Percentiles rank a stretch among this genome's conserved stretches.
Evolutionary conservation across 257 asterid genomes (phyloP).

Genomic region (Solanum clarkiae): DNA sequence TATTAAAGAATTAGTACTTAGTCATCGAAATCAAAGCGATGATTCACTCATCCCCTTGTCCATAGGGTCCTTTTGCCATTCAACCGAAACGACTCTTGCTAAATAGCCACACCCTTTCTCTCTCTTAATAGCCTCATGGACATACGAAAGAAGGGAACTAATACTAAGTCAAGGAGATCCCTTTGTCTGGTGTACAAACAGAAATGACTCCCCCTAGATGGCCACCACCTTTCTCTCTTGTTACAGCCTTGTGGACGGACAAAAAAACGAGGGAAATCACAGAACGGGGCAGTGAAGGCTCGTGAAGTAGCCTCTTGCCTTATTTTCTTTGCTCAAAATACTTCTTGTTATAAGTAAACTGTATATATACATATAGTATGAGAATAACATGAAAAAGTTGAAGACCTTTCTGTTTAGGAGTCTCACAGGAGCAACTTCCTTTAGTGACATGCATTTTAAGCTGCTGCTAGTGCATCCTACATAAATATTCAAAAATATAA

Average conservation of each 20-base stretch:
- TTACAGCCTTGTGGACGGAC: not conserved
- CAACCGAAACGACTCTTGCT: not conserved
- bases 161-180: not conserved
- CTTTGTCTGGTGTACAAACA: not conserved
- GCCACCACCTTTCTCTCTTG: not conserved
- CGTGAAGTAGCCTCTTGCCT: not conserved
- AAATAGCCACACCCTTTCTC: not conserved
- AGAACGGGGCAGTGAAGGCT: not conserved
- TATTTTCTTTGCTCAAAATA: not conserved
- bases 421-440: slow-evolving; percentile 8
- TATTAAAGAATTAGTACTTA: not conserved
- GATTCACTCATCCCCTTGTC: not conserved
- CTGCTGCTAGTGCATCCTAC: slow-evolving; percentile 37
- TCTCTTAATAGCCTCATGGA: not conserved
- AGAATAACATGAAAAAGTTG: not conserved
- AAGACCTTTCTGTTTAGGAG: slow-evolving; percentile 17
- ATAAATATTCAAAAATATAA: not conserved
- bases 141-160: not conserved
- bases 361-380: not conserved
- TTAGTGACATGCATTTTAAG: not conserved
- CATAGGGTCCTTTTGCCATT: not conserved
- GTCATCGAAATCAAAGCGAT: not conserved
- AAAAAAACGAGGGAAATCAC: not conserved
- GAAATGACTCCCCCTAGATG: not conserved
- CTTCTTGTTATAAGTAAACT: not conserved